Evolutionary conservation across 73 alveolate genomes (phyloP), one percentile per base, ranked within the genome.

Genomic region (Symbiodinium natans): DNA sequence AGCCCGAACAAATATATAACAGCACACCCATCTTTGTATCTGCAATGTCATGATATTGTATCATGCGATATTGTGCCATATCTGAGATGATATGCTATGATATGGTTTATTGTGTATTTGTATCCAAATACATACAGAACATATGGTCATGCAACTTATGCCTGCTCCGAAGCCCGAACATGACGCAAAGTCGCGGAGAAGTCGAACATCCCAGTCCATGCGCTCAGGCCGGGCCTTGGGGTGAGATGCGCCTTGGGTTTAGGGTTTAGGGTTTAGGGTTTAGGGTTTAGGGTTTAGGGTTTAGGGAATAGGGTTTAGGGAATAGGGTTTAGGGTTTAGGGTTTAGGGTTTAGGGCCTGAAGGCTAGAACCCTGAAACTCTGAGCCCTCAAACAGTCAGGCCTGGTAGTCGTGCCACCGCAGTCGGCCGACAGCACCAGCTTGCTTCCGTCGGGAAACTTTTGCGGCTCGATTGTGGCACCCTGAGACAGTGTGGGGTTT

Each of bases 381-480:
- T 1, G 7, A 1, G 1, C 38, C 77, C 77, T 27, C n/a, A 59
- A 17, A 1, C 27, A 59, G 23, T 11, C 77, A 19, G 36, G 84
- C 96, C 96, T 89, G 54, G 87, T 89, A n/a, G 96, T 89, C 8
- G 96, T 89, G 54, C 96, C 96, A 1, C 96, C 96, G 75, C 96
- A 89, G 75, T 89, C 96, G 39, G 96, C 96, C 17, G 96, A 89
- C 54, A 89, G 52, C 73, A 89, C 96, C 77, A 89, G 96, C 96
- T 89, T 89, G 36, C 56, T 84, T 34, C 96, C 96, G 34, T 63
- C 77, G 7, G 77, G 31, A 2, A 63, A 34, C 31, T 31, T 31
- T 34, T 63, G 77, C 0, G 77, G 77, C 77, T 63, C 77, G 36
- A 82, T 71, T 38, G 29, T 56, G 31, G 74, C 86, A 11, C 95